Percentiles rank a stretch among this genome's conserved stretches.
These are phyloP conservation scores for Xanthoceras sorbifolium DNA, from an alignment of 345 rosid genomes.

Conservation along the genomic window DNA sequence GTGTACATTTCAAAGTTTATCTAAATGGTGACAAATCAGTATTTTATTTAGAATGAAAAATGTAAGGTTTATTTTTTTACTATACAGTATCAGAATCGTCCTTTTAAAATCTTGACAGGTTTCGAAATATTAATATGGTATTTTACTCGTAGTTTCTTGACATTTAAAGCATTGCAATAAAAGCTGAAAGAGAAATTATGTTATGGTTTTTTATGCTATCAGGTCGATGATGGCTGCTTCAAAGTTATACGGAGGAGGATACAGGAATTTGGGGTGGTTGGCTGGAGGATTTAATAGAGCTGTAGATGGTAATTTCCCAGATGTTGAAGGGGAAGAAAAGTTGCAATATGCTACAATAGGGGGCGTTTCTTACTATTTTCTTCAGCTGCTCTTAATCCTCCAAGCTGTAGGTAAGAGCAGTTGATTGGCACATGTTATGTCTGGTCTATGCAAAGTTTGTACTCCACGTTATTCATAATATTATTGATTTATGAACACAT, in stretches of 20 bases:
- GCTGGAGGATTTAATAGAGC: conserved; percentile 80
- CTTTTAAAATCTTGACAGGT: too few relatives aligned
- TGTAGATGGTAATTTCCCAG: conserved; percentile 57
- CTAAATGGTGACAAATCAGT: not conserved
- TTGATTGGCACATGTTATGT: not conserved
- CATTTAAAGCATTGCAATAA: too few relatives aligned
- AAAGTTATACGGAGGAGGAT: conserved; percentile 57
- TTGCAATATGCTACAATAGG: conserved; percentile 82
- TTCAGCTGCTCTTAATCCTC: conserved; percentile 53
- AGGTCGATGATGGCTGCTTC: conserved; percentile 73
- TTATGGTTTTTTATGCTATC: not conserved
- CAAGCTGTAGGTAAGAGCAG: conserved; percentile 43
- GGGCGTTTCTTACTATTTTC: conserved; percentile 71
- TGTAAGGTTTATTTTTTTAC: too few relatives aligned
- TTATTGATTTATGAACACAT: too few relatives aligned
- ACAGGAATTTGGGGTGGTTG: conserved; percentile 77
- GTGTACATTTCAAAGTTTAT: too few relatives aligned
- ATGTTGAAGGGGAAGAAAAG: conserved; percentile 62
- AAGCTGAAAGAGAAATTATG: not conserved
- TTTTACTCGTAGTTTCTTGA: too few relatives aligned
- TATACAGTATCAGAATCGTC: too few relatives aligned
- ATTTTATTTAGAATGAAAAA: not conserved
- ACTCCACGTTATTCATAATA: too few relatives aligned
- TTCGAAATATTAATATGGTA: too few relatives aligned
- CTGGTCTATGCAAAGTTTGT: not conserved